Conservation (phyloP, 2,329 filamentous ascomycete species). For the Coniochaeta hoffmannii region DNA sequence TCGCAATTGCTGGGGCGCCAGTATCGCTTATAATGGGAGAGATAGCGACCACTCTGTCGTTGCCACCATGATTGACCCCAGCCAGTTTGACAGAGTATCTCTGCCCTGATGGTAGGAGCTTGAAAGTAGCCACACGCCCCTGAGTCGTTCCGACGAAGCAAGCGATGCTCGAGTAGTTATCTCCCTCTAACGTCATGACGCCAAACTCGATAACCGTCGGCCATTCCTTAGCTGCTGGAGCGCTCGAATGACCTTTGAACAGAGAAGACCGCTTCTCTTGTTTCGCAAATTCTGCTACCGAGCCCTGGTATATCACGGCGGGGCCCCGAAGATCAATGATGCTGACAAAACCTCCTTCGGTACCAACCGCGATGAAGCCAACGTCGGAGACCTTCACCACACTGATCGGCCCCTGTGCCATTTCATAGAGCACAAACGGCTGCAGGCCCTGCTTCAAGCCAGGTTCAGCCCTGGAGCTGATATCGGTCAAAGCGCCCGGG, state of each 20-base stretch:
- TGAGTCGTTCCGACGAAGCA: slow-evolving; percentile 85
- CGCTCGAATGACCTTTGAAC: slow-evolving; percentile 43
- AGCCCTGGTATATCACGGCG: slow-evolving; percentile 68
- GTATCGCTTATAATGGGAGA: slow-evolving; percentile 72
- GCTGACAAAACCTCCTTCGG: slow-evolving; percentile 70
- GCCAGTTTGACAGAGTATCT: slow-evolving; percentile 67
- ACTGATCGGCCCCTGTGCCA: slow-evolving; percentile 74
- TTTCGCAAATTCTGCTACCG: slow-evolving; percentile 66
- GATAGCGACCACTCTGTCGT: slow-evolving; percentile 67
- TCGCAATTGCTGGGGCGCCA: slow-evolving; percentile 69
- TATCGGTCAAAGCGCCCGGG: slow-evolving; percentile 66
- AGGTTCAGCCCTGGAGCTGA: slow-evolving; percentile 64
- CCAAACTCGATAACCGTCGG: slow-evolving; percentile 82
- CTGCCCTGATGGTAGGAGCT: slow-evolving; percentile 69
- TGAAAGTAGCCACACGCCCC: slow-evolving; percentile 83
- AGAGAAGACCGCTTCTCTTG: slow-evolving; percentile 72
- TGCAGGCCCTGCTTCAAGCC: slow-evolving; percentile 60
- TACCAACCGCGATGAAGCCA: slow-evolving; percentile 83
- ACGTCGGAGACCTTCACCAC: slow-evolving; percentile 82
- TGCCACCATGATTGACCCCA: slow-evolving; percentile 54
- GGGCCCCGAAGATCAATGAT: slow-evolving; percentile 87
- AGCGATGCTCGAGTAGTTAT: slow-evolving; percentile 89
- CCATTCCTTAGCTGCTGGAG: slow-evolving; percentile 55
- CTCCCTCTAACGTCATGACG: slow-evolving; percentile 87
- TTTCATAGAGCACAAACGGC: slow-evolving; percentile 73